A percentile compares a stretch with the other conserved stretches of the same genome.
Conservation (phyloP, 805 yeast genomes). For the Zygotorulaspora chibaensis region DNA sequence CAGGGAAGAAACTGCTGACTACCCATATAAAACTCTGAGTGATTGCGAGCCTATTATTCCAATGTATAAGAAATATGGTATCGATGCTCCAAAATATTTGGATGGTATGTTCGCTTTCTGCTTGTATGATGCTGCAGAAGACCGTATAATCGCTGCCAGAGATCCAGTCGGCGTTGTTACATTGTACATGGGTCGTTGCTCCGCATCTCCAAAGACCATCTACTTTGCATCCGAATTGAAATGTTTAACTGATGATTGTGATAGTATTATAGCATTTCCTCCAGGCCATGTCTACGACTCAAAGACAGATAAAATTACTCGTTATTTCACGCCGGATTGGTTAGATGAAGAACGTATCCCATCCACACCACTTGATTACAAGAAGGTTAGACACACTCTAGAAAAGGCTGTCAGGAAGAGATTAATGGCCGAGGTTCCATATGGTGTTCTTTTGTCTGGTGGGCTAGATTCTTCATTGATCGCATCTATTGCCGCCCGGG, state of each 20-base stretch:
- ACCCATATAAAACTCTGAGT: slow-evolving; percentile 75
- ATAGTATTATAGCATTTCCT: slow-evolving; percentile 87
- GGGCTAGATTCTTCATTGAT: slow-evolving; percentile 96
- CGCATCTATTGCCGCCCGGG: slow-evolving; percentile 96
- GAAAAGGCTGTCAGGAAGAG: slow-evolving; percentile 98
- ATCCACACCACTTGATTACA: slow-evolving; percentile 67
- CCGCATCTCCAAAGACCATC: slow-evolving; percentile 63
- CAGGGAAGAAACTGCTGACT: slow-evolving; percentile 69
- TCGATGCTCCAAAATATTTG: slow-evolving; percentile 85
- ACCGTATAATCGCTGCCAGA: slow-evolving; percentile 93
- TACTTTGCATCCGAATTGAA: slow-evolving; percentile 94
- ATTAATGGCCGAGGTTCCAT: slow-evolving; percentile 99
- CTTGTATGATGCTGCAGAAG: slow-evolving; percentile 74
- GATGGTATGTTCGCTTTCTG: slow-evolving; percentile 99
- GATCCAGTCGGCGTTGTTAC: slow-evolving; percentile 98
- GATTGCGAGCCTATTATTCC: slow-evolving; percentile 99
- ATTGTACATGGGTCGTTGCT: slow-evolving; percentile 85
- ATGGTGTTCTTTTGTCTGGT: slow-evolving; percentile 95
- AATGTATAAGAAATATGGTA: slow-evolving; percentile 75
- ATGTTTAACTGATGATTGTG: slow-evolving; percentile 93
- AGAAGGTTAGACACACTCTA: slow-evolving; percentile 66
- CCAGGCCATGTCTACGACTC: slow-evolving; percentile 98
- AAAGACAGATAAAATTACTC: slow-evolving; percentile 72
- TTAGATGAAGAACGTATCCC: slow-evolving; percentile 81
- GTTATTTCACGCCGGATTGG: slow-evolving; percentile 94